Conservation (phyloP, 2,329 filamentous ascomycete species). For the Penicillium occitanis region DNA sequence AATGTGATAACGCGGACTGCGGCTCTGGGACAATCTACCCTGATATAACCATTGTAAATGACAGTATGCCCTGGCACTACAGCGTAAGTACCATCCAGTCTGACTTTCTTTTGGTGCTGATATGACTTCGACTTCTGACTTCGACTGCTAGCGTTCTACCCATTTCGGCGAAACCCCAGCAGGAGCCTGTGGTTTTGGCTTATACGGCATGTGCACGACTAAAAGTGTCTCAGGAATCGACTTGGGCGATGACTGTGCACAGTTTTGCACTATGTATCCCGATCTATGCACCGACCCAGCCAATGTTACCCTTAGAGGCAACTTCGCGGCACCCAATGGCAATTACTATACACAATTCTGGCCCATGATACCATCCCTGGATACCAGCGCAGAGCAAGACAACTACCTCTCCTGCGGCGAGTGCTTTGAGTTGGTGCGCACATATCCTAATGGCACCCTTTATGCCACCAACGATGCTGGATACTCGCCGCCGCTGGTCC, state of each 20-base stretch:
- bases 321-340: constrained; percentile 12
- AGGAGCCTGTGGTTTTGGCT: constrained; percentile 14
- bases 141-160: constrained; percentile 5
- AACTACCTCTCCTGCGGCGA: constrained; percentile 16
- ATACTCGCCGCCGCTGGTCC: constrained; percentile 9
- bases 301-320: constrained; percentile 10
- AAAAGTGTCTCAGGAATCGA: constrained; percentile 14
- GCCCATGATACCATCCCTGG: constrained; percentile 15
- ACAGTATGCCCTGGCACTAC: constrained; percentile 16
- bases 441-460: constrained; percentile 8
- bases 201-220: constrained; percentile 17
- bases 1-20: constrained; percentile 13
- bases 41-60: constrained; percentile 10
- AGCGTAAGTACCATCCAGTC: background rate
- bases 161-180: constrained; percentile 18
- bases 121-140: background rate
- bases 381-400: constrained; percentile 13
- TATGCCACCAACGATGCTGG: constrained; percentile 14
- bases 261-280: constrained; percentile 11
- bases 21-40: constrained; percentile 13
- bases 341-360: constrained; percentile 16
- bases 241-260: constrained; percentile 9
- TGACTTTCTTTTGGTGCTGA: background rate
- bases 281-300: constrained; percentile 12
- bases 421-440: constrained; percentile 15